phyloP scores from a whole-genome alignment of 768 basidiomycete genomes.

The Kwoniella sp. region DNA sequence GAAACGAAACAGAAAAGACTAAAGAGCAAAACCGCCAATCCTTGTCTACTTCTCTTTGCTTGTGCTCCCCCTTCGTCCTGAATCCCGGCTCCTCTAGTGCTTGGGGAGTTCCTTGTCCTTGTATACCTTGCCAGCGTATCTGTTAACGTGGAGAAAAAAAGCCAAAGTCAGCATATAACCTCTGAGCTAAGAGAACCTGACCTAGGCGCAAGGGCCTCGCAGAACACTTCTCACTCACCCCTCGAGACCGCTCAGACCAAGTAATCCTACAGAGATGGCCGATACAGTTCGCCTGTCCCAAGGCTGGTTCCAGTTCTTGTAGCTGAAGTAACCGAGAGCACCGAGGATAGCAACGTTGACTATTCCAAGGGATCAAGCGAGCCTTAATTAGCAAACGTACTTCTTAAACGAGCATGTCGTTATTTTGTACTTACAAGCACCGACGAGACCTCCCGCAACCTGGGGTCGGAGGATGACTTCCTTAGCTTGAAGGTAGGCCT shows the following conservation, averaged over 20 bases:
- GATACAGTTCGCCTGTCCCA: slow-evolving; percentile 71
- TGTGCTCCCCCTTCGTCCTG: background rate
- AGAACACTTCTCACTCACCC: slow-evolving; percentile 60
- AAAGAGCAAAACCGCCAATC: background rate
- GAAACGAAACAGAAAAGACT: background rate
- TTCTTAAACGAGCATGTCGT: background rate
- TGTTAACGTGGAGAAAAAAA: slow-evolving; percentile 44
- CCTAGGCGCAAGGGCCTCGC: background rate
- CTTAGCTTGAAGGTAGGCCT: slow-evolving; percentile 62
- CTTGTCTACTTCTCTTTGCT: background rate
- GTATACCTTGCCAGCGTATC: slow-evolving; percentile 59
- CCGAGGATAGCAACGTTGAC: slow-evolving; percentile 67
- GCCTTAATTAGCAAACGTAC: too few species aligned
- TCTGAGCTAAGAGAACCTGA: background rate
- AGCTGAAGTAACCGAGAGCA: slow-evolving; percentile 65
- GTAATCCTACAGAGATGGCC: slow-evolving; percentile 63
- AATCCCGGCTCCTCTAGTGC: slow-evolving; percentile 21
- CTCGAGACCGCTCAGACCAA: slow-evolving; percentile 68
- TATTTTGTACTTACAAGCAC: slow-evolving; percentile 60
- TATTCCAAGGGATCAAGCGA: slow-evolving; percentile 34
- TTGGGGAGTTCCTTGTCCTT: slow-evolving; percentile 54
- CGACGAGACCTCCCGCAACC: slow-evolving; percentile 67
- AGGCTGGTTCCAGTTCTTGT: slow-evolving; percentile 67
- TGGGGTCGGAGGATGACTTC: slow-evolving; percentile 68
- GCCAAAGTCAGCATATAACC: slow-evolving; percentile 3